Percentiles rank a stretch among this genome's conserved stretches.
These are phyloP conservation scores for Dysphania ambrosioides DNA, from an alignment of 148 eudicot species.

Conservation along the genomic window DNA sequence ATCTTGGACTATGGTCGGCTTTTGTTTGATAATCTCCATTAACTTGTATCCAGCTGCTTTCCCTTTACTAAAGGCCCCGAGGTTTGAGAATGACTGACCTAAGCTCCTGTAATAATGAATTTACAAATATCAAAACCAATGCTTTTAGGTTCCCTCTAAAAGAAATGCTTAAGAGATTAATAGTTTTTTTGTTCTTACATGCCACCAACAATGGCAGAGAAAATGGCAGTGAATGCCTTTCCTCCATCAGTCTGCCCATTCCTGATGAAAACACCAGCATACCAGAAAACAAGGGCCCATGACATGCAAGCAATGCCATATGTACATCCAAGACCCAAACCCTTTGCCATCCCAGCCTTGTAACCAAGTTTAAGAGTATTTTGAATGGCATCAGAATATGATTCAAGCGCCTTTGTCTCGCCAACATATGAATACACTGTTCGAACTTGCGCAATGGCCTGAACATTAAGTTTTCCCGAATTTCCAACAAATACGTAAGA, in stretches of 20 bases:
- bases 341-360: conserved; percentile 99
- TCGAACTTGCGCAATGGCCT: conserved; percentile 99
- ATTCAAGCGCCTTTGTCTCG: conserved; percentile 77
- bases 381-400: conserved; percentile 94
- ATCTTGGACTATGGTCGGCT: conserved; percentile 77
- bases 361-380: conserved; percentile 90
- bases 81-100: conserved; percentile 97
- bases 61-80: conserved; percentile 99
- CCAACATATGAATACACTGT: conserved; percentile 97
- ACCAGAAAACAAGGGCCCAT: conserved; percentile 99
- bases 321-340: conserved; percentile 94
- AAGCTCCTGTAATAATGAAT: conserved; percentile 65
- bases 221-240: conserved; percentile 97
- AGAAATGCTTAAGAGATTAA: not conserved
- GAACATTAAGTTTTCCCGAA: conserved; percentile 2
- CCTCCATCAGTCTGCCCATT: conserved; percentile 99
- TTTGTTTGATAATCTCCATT: conserved; percentile 94
- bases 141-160: no score
- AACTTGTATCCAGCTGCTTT: conserved; percentile 96
- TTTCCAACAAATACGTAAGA: conserved; percentile 7
- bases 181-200: conserved; percentile 54
- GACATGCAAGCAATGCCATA: conserved; percentile 99
- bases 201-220: conserved; percentile 99
- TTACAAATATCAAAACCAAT: not conserved
- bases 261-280: conserved; percentile 96